Percentiles rank a stretch among this genome's conserved stretches.
phyloP scores from a whole-genome alignment of 192 early-diverging fungal species.

The Mycoemilia scoparia region DNA sequence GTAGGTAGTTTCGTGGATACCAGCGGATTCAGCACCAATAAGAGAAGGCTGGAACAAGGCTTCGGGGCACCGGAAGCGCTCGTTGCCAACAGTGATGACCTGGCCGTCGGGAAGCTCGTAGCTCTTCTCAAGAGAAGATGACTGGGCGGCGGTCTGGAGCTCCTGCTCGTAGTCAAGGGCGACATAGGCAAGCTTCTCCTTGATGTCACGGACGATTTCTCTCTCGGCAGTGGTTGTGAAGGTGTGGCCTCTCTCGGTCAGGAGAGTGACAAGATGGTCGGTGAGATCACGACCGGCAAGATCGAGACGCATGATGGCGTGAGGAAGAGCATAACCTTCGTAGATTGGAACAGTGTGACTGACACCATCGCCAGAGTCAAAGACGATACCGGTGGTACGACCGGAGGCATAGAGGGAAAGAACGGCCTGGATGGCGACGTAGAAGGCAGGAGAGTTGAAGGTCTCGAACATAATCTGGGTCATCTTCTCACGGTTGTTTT shows the following conservation, averaged over 20 bases:
- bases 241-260: constrained; percentile 90
- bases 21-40: constrained; percentile 73
- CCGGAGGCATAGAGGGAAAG: constrained; percentile 92
- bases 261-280: constrained; percentile 80
- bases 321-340: constrained; percentile 88
- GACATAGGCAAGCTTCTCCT: constrained; percentile 98
- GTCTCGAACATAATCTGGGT: constrained; percentile 99
- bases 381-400: constrained; percentile 94
- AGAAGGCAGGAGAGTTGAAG: constrained; percentile 93
- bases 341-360: constrained; percentile 96
- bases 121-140: constrained; percentile 87
- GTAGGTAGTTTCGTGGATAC: constrained; percentile 95
- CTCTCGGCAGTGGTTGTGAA: constrained; percentile 91
- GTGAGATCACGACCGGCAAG: constrained; percentile 95
- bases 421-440: constrained; percentile 93
- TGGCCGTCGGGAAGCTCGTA: constrained; percentile 98
- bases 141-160: constrained; percentile 82
- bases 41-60: constrained; percentile 93
- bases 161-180: constrained; percentile 96
- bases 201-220: constrained; percentile 98
- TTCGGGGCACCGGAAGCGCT: constrained; percentile 95
- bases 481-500: constrained; percentile 98
- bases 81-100: constrained; percentile 94
- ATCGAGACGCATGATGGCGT: constrained; percentile 93
- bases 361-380: constrained; percentile 97